A percentile compares a stretch with the other conserved stretches of the same genome.
phyloP scores from a whole-genome alignment of 306 rosid genomes.

The Castanea mollissima region DNA sequence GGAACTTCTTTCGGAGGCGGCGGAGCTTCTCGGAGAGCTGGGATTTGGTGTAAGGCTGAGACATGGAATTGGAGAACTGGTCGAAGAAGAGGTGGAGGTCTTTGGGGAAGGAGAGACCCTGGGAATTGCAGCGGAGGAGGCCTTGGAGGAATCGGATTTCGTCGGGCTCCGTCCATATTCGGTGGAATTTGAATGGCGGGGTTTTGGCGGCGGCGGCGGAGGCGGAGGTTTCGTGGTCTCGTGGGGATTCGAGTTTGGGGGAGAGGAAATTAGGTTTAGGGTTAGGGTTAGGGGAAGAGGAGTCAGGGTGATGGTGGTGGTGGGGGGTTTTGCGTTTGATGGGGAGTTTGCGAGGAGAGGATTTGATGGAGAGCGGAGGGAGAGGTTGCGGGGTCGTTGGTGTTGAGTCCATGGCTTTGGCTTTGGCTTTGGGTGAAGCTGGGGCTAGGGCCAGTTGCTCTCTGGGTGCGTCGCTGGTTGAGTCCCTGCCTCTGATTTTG shows the following conservation, averaged over 20 bases:
- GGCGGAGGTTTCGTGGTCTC: not conserved
- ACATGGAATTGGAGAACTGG: slow-evolving; percentile 29
- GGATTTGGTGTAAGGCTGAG: slow-evolving; percentile 31
- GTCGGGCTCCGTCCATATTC: slow-evolving; percentile 37
- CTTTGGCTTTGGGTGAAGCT: no score
- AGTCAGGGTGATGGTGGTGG: not conserved
- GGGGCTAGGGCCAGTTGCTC: no score
- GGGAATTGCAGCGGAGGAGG: slow-evolving; percentile 22
- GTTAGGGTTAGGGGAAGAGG: not conserved
- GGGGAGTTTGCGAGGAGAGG: slow-evolving; percentile 31
- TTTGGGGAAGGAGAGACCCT: slow-evolving; percentile 25
- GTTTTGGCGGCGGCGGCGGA: not conserved
- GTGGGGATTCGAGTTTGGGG: not conserved
- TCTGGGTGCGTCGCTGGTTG: not conserved
- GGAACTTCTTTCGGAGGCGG: slow-evolving; percentile 33
- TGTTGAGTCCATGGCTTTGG: slow-evolving; percentile 33
- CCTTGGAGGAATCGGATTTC: slow-evolving; percentile 37
- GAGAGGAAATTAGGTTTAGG: not conserved
- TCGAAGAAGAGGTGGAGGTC: slow-evolving; percentile 29
- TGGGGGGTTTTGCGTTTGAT: slow-evolving; percentile 30
- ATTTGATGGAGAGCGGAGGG: not conserved
- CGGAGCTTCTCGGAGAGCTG: slow-evolving; percentile 48
- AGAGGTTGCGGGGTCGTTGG: not conserved
- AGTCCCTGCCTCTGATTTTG: not conserved
- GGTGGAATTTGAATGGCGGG: slow-evolving; percentile 33